phyloP scores from a whole-genome alignment of 139 green algal species.

The Chlamydomonas eustigma region DNA sequence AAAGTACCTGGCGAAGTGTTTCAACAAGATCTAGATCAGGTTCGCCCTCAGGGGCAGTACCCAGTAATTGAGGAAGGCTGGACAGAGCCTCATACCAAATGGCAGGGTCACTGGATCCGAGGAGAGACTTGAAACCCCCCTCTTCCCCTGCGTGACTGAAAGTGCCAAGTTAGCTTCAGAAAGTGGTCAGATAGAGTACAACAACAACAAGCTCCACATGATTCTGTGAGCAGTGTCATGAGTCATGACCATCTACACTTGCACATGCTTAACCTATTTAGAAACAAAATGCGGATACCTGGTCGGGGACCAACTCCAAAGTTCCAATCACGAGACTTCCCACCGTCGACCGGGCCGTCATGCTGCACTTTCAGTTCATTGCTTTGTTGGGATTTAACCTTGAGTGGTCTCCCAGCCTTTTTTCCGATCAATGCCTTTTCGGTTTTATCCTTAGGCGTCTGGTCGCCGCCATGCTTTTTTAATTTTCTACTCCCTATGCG shows the following conservation, averaged over 20 bases:
- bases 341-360: constrained; percentile 12
- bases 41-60: neutral
- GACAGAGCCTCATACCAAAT: constrained; percentile 60
- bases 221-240: neutral
- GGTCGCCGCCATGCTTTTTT: neutral
- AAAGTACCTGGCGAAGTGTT: constrained; percentile 9
- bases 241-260: neutral
- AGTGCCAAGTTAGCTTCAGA: neutral
- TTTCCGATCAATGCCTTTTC: neutral
- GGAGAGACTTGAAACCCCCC: constrained; percentile 39
- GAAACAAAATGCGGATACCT: constrained; percentile 22
- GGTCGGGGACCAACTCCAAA: constrained; percentile 51
- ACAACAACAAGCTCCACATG: neutral
- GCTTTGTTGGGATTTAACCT: neutral
- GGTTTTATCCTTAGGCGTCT: neutral
- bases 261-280: neutral
- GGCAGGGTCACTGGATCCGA: constrained; percentile 49
- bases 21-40: constrained; percentile 28
- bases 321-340: constrained; percentile 45
- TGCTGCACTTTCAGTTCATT: neutral
- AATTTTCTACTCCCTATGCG: neutral
- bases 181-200: neutral
- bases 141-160: constrained; percentile 28
- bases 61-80: constrained; percentile 26
- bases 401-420: neutral